A percentile compares a stretch with the other conserved stretches of the same genome.
These are phyloP conservation scores for Candida andamanensis DNA, from an alignment of 805 yeast species.

Conservation along the genomic window DNA sequence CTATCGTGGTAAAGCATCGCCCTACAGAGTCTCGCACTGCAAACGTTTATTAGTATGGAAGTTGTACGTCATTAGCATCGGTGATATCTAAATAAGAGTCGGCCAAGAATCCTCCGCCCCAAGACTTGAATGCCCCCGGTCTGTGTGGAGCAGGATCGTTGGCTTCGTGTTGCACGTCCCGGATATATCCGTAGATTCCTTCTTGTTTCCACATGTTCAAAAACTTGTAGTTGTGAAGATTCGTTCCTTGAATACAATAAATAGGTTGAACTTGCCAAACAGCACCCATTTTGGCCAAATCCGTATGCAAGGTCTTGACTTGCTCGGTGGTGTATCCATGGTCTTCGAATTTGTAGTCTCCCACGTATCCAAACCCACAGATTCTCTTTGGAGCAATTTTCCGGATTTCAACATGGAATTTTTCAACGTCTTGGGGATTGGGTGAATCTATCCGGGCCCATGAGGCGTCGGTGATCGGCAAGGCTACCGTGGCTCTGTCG, in stretches of 20 bases:
- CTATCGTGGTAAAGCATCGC: too few relatives aligned
- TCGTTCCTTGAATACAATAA: conserved; percentile 8
- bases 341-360: conserved; percentile 7
- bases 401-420: conserved; percentile 8
- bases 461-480: conserved; percentile 10
- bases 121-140: conserved; percentile 5
- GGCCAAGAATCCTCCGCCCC: conserved; percentile 9
- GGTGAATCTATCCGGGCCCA: conserved; percentile 11
- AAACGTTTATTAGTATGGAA: too few relatives aligned
- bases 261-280: conserved; percentile 13
- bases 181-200: conserved; percentile 9
- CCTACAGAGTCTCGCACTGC: too few relatives aligned
- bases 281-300: conserved; percentile 10
- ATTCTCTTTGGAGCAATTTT: conserved; percentile 8
- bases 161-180: conserved; percentile 8
- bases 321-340: conserved; percentile 9
- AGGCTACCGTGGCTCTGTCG: conserved; percentile 12
- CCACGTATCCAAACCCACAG: conserved; percentile 11
- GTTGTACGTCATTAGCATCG: conserved; percentile 8
- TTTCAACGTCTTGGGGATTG: conserved; percentile 6
- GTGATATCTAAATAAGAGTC: conserved; percentile 7
- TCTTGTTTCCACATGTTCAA: conserved; percentile 8
- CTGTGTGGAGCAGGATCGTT: conserved; percentile 4
- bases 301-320: conserved; percentile 7
- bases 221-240: conserved; percentile 3